phyloP scores from a whole-genome alignment of 495 filamentous ascomycete species.

The Baudoinia panamericana region DNA sequence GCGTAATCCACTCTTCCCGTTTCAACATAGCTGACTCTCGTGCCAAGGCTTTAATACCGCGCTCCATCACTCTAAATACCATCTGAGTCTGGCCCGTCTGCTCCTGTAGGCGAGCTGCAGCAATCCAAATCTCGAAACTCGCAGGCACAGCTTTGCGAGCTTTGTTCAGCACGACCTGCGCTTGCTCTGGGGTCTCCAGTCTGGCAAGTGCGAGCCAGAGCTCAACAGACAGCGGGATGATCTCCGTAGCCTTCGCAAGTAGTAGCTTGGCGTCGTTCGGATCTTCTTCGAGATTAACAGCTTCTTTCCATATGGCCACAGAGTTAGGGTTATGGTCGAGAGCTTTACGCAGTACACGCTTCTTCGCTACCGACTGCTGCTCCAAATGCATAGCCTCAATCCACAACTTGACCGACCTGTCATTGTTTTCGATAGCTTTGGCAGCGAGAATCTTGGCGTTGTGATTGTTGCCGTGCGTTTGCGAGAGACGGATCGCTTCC shows the following conservation, averaged over 20 bases:
- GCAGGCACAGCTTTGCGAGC: constrained; percentile 86
- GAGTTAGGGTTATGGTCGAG: constrained; percentile 83
- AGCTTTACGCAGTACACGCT: constrained; percentile 78
- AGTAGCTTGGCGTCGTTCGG: constrained; percentile 73
- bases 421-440: constrained; percentile 79
- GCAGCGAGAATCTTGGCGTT: constrained; percentile 96
- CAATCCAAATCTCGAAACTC: constrained; percentile 91
- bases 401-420: constrained; percentile 81
- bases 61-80: constrained; percentile 76
- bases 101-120: constrained; percentile 81
- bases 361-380: constrained; percentile 62
- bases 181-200: constrained; percentile 75
- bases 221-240: constrained; percentile 85
- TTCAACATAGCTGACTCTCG: constrained; percentile 91
- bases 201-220: constrained; percentile 89
- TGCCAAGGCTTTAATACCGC: constrained; percentile 78
- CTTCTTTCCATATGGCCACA: constrained; percentile 88
- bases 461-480: constrained; percentile 42
- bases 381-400: constrained; percentile 90
- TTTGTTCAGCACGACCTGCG: constrained; percentile 87
- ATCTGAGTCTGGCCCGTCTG: constrained; percentile 63
- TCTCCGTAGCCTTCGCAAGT: constrained; percentile 82
- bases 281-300: constrained; percentile 90
- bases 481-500: constrained; percentile 84
- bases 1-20: constrained; percentile 89